Percentiles rank a stretch among this genome's conserved stretches.
Conservation (phyloP, 2,329 filamentous ascomycete genomes). For the Cladosporium cucumerinum region DNA sequence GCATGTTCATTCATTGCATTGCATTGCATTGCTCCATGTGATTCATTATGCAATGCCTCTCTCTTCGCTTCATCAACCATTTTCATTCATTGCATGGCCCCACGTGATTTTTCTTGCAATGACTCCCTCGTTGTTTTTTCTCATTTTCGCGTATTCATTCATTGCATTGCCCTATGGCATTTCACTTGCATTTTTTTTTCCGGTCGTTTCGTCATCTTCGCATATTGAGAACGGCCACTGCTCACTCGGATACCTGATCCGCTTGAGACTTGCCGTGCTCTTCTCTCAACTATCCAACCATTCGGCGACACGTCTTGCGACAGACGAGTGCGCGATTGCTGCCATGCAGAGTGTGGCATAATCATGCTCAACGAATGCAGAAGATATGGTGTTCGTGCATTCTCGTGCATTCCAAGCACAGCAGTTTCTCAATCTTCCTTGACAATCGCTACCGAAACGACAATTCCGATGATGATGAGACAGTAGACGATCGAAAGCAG, state of each 20-base stretch:
- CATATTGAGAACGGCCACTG: background rate
- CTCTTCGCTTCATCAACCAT: no score
- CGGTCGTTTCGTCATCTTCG: background rate
- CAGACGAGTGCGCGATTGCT: background rate
- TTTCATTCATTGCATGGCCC: no score
- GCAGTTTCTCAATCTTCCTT: background rate
- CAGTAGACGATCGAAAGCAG: conserved; percentile 21
- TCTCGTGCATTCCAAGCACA: background rate
- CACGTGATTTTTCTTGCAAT: no score
- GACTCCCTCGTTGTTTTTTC: no score
- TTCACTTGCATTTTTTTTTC: no score
- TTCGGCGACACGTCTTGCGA: background rate
- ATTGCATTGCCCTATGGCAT: no score
- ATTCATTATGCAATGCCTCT: no score
- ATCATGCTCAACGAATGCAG: background rate
- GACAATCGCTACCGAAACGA: conserved; percentile 2
- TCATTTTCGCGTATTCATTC: background rate
- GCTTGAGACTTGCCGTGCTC: background rate
- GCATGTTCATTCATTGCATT: background rate
- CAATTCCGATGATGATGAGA: conserved; percentile 13
- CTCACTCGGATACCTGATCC: background rate
- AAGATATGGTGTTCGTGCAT: no score
- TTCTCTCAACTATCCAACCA: background rate
- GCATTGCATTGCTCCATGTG: no score
- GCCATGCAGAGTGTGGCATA: background rate